Base-by-base conservation (phyloP, 805 yeast species). In the Candida cerambycidarum region DNA sequence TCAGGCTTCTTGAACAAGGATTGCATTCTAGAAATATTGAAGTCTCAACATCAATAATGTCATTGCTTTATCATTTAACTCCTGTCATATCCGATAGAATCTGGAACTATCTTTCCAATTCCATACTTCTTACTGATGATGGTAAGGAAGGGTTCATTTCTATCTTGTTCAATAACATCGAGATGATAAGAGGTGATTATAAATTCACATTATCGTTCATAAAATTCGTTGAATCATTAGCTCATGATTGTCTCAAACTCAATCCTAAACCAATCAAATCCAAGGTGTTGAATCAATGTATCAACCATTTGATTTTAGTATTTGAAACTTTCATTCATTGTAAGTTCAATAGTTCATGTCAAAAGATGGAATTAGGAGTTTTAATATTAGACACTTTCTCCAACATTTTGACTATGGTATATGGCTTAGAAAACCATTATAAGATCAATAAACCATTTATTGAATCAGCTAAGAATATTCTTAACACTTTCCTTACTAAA, bases 271-370 rank as follows among this genome's bases (percentile, higher is more conserved):
- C 28, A 2, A 42, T 46, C 5, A 58, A 57, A 17, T 53, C 63
- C n/a, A 82, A 55, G 62, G 78, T 4, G 75, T 59, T 89, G 27
- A 67, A 75, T 15, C 75, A 75, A 42, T 62, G 86, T 35, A 66
- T 76, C 1, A 58, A 65, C 4, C 85, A 83, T 58, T 65, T 81
- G 30, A 62, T 86, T n/a, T 77, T 76, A 39, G 76, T 86, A 0
- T 87, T 82, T 62, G 96, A 89, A 54, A 80, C 86, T 50, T 85
- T 82, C 51, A 63, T 74, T 3, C 78, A 75, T 55, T 88, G 95
- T 85, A 76, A 80, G 48, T 89, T 80, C 59, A 64, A 68, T 23
- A 59, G 73, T 9, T 64, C 78, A 1, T 60, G 67, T 35, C 86
- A 89, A 54, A 79, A 81, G 47, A 69, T 78, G 50, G 75, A 79